Conservation (phyloP, 2,329 filamentous ascomycete genomes). For the Podosphaera aphanis region DNA sequence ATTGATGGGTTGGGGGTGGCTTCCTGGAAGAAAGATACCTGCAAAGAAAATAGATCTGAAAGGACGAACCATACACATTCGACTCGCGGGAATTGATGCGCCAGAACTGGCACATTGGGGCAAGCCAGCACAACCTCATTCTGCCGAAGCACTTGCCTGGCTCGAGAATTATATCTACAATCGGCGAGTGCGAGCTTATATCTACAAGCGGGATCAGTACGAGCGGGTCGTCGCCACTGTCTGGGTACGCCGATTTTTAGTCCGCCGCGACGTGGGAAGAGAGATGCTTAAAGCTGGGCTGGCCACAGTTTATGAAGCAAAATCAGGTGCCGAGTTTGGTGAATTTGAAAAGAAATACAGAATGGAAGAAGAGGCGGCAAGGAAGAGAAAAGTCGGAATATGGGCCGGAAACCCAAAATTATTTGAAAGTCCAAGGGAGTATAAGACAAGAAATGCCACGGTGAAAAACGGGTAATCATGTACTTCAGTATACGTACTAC, state of each 20-base stretch:
- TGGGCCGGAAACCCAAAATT: slow-evolving; percentile 43
- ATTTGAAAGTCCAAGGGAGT: slow-evolving; percentile 70
- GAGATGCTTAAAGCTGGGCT: slow-evolving; percentile 72
- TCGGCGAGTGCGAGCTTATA: slow-evolving; percentile 54
- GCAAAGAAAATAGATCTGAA: slow-evolving; percentile 42
- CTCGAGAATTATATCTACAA: slow-evolving; percentile 49
- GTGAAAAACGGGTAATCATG: neutral
- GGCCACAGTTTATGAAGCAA: slow-evolving; percentile 86
- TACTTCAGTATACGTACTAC: too few species aligned
- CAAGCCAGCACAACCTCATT: slow-evolving; percentile 60
- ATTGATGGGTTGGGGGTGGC: slow-evolving; percentile 77
- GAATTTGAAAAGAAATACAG: slow-evolving; percentile 40
- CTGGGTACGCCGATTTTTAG: slow-evolving; percentile 39
- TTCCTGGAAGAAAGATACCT: slow-evolving; percentile 49
- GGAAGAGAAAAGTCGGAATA: slow-evolving; percentile 41
- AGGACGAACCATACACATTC: slow-evolving; percentile 64
- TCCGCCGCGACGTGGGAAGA: slow-evolving; percentile 60
- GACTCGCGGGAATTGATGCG: slow-evolving; percentile 79
- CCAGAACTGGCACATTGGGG: slow-evolving; percentile 89
- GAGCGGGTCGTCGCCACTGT: slow-evolving; percentile 75
- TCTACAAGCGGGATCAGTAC: slow-evolving; percentile 78
- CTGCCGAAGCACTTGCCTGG: slow-evolving; percentile 61
- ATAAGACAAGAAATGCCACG: slow-evolving; percentile 36
- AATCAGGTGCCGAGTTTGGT: slow-evolving; percentile 73
- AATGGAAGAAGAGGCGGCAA: slow-evolving; percentile 42